Conservation (phyloP, 2,329 filamentous ascomycete genomes). For the Boeremia lycopersici region DNA sequence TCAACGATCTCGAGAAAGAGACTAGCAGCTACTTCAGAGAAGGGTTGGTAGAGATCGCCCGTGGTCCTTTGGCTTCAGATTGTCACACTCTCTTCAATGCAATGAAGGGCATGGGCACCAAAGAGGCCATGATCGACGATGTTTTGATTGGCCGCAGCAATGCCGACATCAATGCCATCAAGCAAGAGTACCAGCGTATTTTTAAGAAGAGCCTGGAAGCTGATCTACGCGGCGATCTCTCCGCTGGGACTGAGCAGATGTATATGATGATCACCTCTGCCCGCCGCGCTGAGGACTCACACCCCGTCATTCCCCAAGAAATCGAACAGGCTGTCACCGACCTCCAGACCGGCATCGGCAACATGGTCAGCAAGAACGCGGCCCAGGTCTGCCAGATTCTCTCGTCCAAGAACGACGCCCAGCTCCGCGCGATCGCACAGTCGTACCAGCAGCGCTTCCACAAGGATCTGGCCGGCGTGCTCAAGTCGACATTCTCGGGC, state of each 20-base stretch:
- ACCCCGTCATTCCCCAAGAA: constrained; percentile 73
- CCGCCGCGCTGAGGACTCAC: constrained; percentile 76
- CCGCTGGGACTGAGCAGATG: constrained; percentile 82
- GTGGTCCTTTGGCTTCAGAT: constrained; percentile 81
- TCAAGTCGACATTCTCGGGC: constrained; percentile 83
- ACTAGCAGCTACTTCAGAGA: constrained; percentile 73
- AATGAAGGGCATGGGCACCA: constrained; percentile 81
- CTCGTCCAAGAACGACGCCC: constrained; percentile 75
- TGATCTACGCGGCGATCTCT: constrained; percentile 79
- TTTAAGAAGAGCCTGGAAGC: constrained; percentile 71
- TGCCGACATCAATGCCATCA: constrained; percentile 87
- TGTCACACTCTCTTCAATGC: constrained; percentile 72
- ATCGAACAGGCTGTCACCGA: constrained; percentile 77
- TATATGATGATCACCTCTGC: constrained; percentile 82
- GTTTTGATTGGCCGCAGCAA: constrained; percentile 83
- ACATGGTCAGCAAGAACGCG: constrained; percentile 73
- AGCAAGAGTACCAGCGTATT: constrained; percentile 72
- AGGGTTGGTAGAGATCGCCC: constrained; percentile 74
- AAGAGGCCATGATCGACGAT: constrained; percentile 85
- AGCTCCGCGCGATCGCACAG: constrained; percentile 80
- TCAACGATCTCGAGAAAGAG: constrained; percentile 78
- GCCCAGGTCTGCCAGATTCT: constrained; percentile 80
- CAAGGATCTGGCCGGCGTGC: constrained; percentile 71
- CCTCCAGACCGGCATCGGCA: constrained; percentile 71
- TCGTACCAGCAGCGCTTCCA: constrained; percentile 77